Evolutionary conservation across 768 basidiomycete genomes (phyloP).

Genomic region (Agrocybe pediades): DNA sequence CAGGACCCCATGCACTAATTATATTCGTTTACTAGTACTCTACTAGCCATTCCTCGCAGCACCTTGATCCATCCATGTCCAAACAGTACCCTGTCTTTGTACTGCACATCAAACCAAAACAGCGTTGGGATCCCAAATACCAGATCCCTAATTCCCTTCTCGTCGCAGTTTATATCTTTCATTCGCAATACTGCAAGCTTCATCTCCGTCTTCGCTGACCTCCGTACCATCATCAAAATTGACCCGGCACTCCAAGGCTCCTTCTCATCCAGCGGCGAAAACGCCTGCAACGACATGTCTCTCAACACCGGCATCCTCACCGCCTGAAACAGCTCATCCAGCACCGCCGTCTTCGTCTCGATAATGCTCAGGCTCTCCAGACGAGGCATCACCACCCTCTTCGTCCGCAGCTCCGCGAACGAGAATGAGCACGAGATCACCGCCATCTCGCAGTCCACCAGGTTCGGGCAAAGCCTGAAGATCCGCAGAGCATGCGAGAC

Average conservation of each 20-base stretch:
- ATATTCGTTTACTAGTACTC: background rate
- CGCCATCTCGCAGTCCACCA: slow-evolving; percentile 7
- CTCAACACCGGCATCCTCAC: slow-evolving; percentile 4
- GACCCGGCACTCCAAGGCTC: background rate
- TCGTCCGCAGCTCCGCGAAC: background rate
- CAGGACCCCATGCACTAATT: background rate
- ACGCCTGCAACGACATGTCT: slow-evolving; percentile 6
- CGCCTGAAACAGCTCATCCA: slow-evolving; percentile 2
- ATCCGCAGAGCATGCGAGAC: slow-evolving; percentile 5
- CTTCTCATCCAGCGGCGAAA: background rate
- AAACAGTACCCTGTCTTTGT: background rate
- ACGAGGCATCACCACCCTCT: background rate
- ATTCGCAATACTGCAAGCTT: background rate
- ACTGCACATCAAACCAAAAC: background rate
- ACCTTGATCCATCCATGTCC: background rate
- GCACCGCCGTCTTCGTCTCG: slow-evolving; percentile 5
- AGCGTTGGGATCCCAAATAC: background rate
- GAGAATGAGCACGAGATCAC: background rate
- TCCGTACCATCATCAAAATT: background rate
- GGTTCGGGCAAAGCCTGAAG: slow-evolving; percentile 6
- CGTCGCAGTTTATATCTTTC: background rate
- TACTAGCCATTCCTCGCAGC: background rate
- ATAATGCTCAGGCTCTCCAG: slow-evolving; percentile 3
- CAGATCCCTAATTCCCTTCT: background rate
- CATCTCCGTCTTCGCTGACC: background rate